Evolutionary conservation across 768 basidiomycete genomes (phyloP).

Genomic region (Lactarius pseudohatsudake): DNA sequence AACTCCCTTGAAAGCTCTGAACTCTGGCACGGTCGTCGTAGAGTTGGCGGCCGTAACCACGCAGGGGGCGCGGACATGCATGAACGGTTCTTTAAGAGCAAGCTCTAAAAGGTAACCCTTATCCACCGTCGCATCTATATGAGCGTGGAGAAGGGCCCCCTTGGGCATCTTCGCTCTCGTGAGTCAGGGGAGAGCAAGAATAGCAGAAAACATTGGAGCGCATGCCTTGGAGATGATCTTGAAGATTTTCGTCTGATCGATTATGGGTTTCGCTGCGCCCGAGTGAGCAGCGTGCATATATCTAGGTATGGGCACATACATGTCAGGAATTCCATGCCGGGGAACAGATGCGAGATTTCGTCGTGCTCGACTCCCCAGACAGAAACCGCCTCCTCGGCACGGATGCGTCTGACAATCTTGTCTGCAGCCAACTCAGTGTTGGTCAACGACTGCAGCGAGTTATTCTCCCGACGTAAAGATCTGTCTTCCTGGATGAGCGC

Average conservation of each 20-base stretch:
- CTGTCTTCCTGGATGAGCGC: slow-evolving; percentile 35
- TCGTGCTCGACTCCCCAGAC: slow-evolving; percentile 61
- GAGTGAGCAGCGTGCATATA: slow-evolving; percentile 23
- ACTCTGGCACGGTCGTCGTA: slow-evolving; percentile 49
- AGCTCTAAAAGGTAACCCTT: slow-evolving; percentile 51
- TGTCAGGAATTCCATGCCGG: slow-evolving; percentile 78
- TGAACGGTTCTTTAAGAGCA: slow-evolving; percentile 54
- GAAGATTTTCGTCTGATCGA: slow-evolving; percentile 62
- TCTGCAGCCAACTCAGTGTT: slow-evolving; percentile 55
- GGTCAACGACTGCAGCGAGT: slow-evolving; percentile 28
- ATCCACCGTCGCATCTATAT: slow-evolving; percentile 76
- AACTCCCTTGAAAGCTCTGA: slow-evolving; percentile 43
- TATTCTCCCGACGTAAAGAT: slow-evolving; percentile 32
- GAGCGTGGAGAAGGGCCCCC: slow-evolving; percentile 71
- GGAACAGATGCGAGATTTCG: slow-evolving; percentile 55
- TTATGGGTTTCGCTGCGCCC: slow-evolving; percentile 51
- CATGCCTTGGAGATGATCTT: slow-evolving; percentile 57
- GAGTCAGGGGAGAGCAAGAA: neutral
- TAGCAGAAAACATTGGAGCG: neutral
- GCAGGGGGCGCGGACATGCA: slow-evolving; percentile 55
- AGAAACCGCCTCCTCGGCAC: slow-evolving; percentile 49
- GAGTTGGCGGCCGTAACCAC: slow-evolving; percentile 45
- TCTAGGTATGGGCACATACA: slow-evolving; percentile 38
- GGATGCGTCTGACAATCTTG: slow-evolving; percentile 52
- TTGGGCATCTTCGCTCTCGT: slow-evolving; percentile 64